Evolutionary conservation across 2,329 filamentous ascomycete species (phyloP).

Genomic region (Fusarium denticulatum): DNA sequence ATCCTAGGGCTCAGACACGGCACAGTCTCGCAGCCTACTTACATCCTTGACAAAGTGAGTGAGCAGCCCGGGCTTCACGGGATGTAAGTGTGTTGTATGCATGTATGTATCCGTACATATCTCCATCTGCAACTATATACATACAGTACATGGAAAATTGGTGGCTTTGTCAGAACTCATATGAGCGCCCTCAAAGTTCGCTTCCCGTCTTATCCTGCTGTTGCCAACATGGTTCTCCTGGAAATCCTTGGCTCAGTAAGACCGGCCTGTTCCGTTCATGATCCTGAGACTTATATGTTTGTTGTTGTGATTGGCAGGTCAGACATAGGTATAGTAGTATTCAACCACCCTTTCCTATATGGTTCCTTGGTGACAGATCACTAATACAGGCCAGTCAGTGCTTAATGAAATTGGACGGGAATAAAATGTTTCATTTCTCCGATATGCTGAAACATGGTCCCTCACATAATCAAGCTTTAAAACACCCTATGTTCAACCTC

Average conservation of each 20-base stretch:
- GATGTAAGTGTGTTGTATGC: neutral
- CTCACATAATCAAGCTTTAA: neutral
- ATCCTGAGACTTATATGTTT: neutral
- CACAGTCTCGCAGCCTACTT: conserved; percentile 18
- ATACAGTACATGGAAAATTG: neutral
- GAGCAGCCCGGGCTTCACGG: neutral
- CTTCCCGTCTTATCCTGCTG: conserved; percentile 1
- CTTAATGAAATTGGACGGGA: neutral
- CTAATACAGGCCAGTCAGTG: neutral
- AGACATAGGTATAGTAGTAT: neutral
- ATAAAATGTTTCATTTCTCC: conserved; percentile 7
- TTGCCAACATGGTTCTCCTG: conserved; percentile 8
- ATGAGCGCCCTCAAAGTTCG: conserved; percentile 19
- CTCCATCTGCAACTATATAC: conserved; percentile 7
- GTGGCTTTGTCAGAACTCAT: conserved; percentile 20
- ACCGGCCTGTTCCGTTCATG: neutral
- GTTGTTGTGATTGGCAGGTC: neutral
- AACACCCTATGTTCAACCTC: neutral
- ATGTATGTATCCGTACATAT: neutral
- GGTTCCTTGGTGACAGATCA: neutral
- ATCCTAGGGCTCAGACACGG: conserved; percentile 25
- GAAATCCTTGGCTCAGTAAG: conserved; percentile 6
- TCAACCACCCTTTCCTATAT: neutral
- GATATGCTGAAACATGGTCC: conserved; percentile 9
- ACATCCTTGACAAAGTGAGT: conserved; percentile 14